phyloP scores from a whole-genome alignment of 805 yeast genomes.

The Yarrowia sp. region DNA sequence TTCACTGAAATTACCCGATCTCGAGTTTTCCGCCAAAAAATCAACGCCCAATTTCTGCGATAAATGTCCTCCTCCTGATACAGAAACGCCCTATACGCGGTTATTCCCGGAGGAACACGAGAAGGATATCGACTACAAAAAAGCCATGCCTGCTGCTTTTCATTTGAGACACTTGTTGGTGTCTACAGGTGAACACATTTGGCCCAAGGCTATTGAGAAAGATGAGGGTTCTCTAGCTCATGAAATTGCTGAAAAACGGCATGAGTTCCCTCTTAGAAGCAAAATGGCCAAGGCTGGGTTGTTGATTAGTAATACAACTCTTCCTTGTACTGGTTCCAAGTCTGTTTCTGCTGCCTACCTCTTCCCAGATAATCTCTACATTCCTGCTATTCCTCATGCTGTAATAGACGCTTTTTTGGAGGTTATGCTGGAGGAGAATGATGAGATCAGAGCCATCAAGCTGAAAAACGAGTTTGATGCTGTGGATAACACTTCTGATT shows the following conservation, averaged over 20 bases:
- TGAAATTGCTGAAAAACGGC: neutral
- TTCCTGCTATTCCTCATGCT: conserved; percentile 31
- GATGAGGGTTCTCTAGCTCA: neutral
- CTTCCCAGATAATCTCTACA: conserved; percentile 52
- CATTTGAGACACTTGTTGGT: conserved; percentile 10
- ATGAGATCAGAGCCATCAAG: conserved; percentile 27
- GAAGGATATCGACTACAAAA: neutral
- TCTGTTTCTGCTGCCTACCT: conserved; percentile 42
- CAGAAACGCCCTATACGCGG: neutral
- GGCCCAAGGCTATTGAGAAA: conserved; percentile 20
- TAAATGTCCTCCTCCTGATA: conserved; percentile 3
- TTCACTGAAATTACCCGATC: neutral
- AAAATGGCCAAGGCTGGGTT: conserved; percentile 33
- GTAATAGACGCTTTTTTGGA: conserved; percentile 1
- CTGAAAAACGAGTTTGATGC: conserved; percentile 29
- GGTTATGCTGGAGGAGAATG: neutral
- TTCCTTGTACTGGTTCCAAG: neutral
- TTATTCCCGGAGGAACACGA: neutral
- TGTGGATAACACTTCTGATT: conserved; percentile 1
- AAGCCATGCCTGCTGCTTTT: conserved; percentile 22
- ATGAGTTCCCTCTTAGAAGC: neutral
- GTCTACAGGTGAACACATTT: neutral
- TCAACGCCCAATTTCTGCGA: neutral
- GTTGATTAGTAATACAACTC: conserved; percentile 30
- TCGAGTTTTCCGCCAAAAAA: neutral